Evolutionary conservation across 75 land plant species (phyloP).

Genomic region (Pinus tabuliformis): DNA sequence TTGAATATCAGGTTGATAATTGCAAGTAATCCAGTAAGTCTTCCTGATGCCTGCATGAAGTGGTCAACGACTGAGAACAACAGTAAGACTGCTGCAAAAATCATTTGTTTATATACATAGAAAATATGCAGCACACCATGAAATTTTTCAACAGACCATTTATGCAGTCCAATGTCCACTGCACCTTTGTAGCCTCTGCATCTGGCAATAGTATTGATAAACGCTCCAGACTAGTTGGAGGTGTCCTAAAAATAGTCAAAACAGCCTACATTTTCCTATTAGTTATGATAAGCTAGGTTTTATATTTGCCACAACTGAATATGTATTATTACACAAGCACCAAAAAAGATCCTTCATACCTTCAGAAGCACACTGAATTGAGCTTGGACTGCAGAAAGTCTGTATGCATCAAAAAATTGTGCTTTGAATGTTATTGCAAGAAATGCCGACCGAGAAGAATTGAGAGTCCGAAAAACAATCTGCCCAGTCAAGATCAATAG

Average conservation of each 20-base stretch:
- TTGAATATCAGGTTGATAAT: slow-evolving; percentile 86
- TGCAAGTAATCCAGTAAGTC: slow-evolving; percentile 89
- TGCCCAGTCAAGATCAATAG: slow-evolving; percentile 26
- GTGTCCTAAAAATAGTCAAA: slow-evolving; percentile 84
- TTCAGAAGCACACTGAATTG: slow-evolving; percentile 88
- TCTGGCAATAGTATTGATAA: slow-evolving; percentile 57
- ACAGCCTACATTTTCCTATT: slow-evolving; percentile 50
- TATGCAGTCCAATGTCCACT: slow-evolving; percentile 66
- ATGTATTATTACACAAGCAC: neutral
- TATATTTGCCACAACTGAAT: neutral
- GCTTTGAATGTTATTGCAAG: slow-evolving; percentile 62
- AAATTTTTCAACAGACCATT: slow-evolving; percentile 51
- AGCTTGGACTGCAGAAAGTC: slow-evolving; percentile 37
- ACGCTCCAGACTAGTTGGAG: slow-evolving; percentile 62
- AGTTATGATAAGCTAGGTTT: neutral
- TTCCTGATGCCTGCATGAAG: slow-evolving; percentile 69
- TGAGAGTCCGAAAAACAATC: slow-evolving; percentile 79
- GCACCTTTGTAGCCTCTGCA: slow-evolving; percentile 70
- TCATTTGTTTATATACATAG: neutral
- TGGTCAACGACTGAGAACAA: neutral
- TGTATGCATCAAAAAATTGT: slow-evolving; percentile 70
- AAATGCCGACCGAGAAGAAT: slow-evolving; percentile 92
- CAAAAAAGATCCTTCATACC: slow-evolving; percentile 34
- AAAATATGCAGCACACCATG: neutral
- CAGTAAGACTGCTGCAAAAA: neutral